Conservation (phyloP, 768 basidiomycete genomes). For the Lenzites betulinus region DNA sequence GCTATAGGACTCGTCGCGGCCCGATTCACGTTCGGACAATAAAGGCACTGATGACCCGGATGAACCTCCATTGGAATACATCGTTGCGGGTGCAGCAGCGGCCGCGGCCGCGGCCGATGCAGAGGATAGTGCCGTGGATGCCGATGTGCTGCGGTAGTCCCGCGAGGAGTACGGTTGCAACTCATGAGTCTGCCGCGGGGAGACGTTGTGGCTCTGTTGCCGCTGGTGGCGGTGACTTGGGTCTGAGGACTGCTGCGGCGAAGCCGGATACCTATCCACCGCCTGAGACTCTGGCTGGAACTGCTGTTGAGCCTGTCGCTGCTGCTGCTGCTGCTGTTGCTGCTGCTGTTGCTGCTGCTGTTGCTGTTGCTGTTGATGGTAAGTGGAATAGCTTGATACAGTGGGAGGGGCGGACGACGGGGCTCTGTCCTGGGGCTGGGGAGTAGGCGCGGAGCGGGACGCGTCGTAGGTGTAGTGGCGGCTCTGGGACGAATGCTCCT, state of each 20-base stretch:
- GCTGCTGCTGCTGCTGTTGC: slow-evolving; percentile 9
- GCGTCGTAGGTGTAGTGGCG: slow-evolving; percentile 3
- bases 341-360: slow-evolving; percentile 22
- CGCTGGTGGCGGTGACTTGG: slow-evolving; percentile 9
- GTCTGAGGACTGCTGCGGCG: slow-evolving; percentile 11
- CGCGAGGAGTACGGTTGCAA: slow-evolving; percentile 13
- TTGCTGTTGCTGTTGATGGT: slow-evolving; percentile 16
- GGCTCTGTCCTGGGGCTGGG: neutral
- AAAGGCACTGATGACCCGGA: neutral
- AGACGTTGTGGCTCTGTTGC: slow-evolving; percentile 15
- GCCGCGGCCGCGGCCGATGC: slow-evolving; percentile 2
- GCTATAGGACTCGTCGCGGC: slow-evolving; percentile 48
- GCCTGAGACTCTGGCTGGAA: neutral
- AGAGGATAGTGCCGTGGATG: slow-evolving; percentile 21
- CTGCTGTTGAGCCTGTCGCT: slow-evolving; percentile 9
- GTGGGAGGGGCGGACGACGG: slow-evolving; percentile 5
- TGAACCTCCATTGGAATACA: too few relatives aligned
- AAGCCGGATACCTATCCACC: slow-evolving; percentile 4
- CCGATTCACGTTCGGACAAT: slow-evolving; percentile 18
- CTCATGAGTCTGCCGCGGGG: slow-evolving; percentile 15
- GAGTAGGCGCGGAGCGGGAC: neutral
- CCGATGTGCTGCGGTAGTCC: slow-evolving; percentile 19
- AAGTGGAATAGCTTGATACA: slow-evolving; percentile 14
- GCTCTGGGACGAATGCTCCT: neutral
- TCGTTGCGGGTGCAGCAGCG: neutral